Conservation (phyloP, 2,329 filamentous ascomycete species). For the Emergomyces pasteurianus region DNA sequence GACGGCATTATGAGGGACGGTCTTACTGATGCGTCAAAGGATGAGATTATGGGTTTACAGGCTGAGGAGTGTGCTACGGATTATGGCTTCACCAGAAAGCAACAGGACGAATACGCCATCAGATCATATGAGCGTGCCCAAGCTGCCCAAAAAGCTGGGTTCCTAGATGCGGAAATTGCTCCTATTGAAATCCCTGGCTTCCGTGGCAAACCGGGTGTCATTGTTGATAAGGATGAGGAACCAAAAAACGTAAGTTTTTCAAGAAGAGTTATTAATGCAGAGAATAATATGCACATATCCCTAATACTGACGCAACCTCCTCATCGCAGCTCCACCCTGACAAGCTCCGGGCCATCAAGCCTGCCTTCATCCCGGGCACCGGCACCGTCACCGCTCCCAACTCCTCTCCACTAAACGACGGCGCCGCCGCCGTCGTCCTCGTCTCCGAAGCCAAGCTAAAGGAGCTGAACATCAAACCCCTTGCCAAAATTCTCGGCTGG, state of each 20-base stretch:
- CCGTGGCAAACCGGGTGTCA: conserved; percentile 75
- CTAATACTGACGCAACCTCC: not conserved
- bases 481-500: conserved; percentile 97
- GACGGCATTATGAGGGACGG: conserved; percentile 93
- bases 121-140: conserved; percentile 89
- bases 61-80: conserved; percentile 86
- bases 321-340: conserved; percentile 52
- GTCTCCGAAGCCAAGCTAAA: conserved; percentile 91
- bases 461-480: conserved; percentile 77
- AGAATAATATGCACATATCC: not conserved
- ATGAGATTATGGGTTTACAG: conserved; percentile 92
- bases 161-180: conserved; percentile 76
- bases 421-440: conserved; percentile 81
- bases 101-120: conserved; percentile 94
- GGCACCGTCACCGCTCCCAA: conserved; percentile 95
- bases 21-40: conserved; percentile 84
- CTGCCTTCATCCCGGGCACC: conserved; percentile 60
- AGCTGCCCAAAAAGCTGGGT: conserved; percentile 66
- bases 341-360: conserved; percentile 75
- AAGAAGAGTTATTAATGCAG: not conserved
- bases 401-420: conserved; percentile 91
- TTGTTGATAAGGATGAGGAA: conserved; percentile 81
- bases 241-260: conserved; percentile 64
- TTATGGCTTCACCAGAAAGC: conserved; percentile 66
- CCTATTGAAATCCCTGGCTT: conserved; percentile 79